Conservation (phyloP, 2,329 filamentous ascomycete species). For the Pestalotiopsis sp. region DNA sequence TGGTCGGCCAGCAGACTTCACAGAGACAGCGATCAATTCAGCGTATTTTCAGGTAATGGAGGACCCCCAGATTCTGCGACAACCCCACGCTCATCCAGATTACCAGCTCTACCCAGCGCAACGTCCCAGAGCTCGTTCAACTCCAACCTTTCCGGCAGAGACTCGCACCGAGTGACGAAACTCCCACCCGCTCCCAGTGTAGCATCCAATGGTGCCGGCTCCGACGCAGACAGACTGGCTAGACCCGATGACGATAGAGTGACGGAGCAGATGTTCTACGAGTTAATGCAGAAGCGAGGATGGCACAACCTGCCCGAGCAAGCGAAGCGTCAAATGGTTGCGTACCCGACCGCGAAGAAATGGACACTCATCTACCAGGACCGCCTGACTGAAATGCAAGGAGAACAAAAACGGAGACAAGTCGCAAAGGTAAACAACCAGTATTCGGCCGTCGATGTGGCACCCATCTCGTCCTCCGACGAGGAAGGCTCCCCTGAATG, state of each 20-base stretch:
- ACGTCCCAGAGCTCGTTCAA: slow-evolving; percentile 59
- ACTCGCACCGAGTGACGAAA: slow-evolving; percentile 60
- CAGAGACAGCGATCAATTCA: slow-evolving; percentile 50
- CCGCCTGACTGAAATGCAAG: slow-evolving; percentile 88
- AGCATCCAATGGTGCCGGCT: slow-evolving; percentile 23
- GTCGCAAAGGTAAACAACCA: slow-evolving; percentile 69
- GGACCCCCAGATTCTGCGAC: slow-evolving; percentile 41
- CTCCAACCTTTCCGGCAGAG: slow-evolving; percentile 50
- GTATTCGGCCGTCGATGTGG: slow-evolving; percentile 68
- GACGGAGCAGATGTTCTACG: slow-evolving; percentile 88
- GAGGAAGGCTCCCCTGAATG: slow-evolving; percentile 97
- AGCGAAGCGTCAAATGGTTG: slow-evolving; percentile 92
- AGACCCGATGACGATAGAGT: slow-evolving; percentile 79
- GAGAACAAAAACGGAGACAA: slow-evolving; percentile 84
- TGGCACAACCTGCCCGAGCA: slow-evolving; percentile 98
- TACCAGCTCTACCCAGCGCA: slow-evolving; percentile 53
- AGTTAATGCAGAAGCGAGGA: slow-evolving; percentile 95
- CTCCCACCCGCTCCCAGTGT: slow-evolving; percentile 36
- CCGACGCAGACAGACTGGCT: slow-evolving; percentile 63
- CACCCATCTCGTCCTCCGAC: slow-evolving; percentile 69
- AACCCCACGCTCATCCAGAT: slow-evolving; percentile 48
- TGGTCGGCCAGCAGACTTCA: slow-evolving; percentile 24
- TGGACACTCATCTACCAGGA: slow-evolving; percentile 98
- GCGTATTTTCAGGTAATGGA: slow-evolving; percentile 58
- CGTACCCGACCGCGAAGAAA: slow-evolving; percentile 92